Evolutionary conservation across 2,329 filamentous ascomycete genomes (phyloP), one percentile per base, ranked within the genome.

Genomic region (Beauveria brongniartii): DNA sequence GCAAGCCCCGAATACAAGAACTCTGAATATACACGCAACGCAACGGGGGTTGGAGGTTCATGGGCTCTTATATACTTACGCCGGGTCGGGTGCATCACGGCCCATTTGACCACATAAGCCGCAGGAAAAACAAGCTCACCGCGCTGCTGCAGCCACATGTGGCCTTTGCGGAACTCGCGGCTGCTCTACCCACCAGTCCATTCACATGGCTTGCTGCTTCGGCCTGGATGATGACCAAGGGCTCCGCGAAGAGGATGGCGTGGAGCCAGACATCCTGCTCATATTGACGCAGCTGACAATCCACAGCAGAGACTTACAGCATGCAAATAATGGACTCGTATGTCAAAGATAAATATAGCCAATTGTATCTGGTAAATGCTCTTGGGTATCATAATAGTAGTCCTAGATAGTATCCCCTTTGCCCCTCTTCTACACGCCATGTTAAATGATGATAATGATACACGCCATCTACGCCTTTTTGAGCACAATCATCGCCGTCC

Each of bases 281-380:
- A 30, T 20, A 58, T 40, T 41, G 16, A 20, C 55, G 44, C 44
- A 40, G 18, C 14, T 20, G 26, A 26, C 9, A 46, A 41, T 30
- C 6, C 16, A 20, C 24, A 55, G 53, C 40, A 30, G 24, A 34
- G n/a, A 24, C 16, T 24, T 47, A 14, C n/a, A 41, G 12, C 34
- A 41, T 16, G 7, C 16, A 22, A 41, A 28, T 1, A 28, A 20
- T 28, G 2, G 14, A n/a, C 5, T 41, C 9, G 4, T 20, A 18
- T 28, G 10, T 10, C 22, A 26, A 41, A 9, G 14, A 40, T 20
- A 12, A 41, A 51, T 10, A 22, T 58, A 30, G 47, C 55, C 46
- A 51, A 57, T 57, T 57, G 43, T 57, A 59, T 53, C 37, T 48
- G 8, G 12, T 48, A 18, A 22, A 55, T 55, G 40, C 41, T 55